Conservation (phyloP, 306 rosid genomes). For the Oemleria cerasiformis region DNA sequence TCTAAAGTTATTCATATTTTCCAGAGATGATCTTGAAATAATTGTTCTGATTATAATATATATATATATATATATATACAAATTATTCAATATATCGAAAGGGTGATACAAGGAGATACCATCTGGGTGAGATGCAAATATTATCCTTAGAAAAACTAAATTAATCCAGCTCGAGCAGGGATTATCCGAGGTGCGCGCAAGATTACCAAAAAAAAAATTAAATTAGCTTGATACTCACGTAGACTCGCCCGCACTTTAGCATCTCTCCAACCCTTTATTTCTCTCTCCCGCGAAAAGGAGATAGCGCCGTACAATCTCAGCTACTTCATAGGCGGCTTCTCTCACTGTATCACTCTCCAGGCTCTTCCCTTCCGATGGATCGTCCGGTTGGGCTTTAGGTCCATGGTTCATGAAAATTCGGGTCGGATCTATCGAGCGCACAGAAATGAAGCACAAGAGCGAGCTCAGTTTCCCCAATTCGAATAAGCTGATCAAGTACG, state of each 20-base stretch:
- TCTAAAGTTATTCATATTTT: no score
- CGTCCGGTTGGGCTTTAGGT: slow-evolving; percentile 9
- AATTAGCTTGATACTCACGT: neutral
- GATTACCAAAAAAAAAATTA: no score
- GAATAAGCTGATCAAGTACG: slow-evolving; percentile 23
- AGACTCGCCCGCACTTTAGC: neutral
- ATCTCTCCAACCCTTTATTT: neutral
- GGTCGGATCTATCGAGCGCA: neutral
- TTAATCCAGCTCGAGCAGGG: no score
- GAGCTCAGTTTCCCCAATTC: slow-evolving; percentile 19
- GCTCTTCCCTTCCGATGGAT: neutral
- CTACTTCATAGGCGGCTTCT: neutral
- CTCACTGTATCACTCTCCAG: neutral
- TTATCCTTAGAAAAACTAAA: no score
- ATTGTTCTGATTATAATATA: no score
- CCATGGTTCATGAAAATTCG: neutral
- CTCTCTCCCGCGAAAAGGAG: slow-evolving; percentile 26
- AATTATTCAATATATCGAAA: no score
- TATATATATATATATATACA: no score
- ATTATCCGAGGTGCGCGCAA: no score
- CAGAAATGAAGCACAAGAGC: slow-evolving; percentile 41
- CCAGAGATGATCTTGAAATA: no score
- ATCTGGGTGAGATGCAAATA: no score
- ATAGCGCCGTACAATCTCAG: neutral
- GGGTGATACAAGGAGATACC: no score